A percentile compares a stretch with the other conserved stretches of the same genome.
Conservation (phyloP, 805 yeast species). For the Starmerella stigmatis region DNA sequence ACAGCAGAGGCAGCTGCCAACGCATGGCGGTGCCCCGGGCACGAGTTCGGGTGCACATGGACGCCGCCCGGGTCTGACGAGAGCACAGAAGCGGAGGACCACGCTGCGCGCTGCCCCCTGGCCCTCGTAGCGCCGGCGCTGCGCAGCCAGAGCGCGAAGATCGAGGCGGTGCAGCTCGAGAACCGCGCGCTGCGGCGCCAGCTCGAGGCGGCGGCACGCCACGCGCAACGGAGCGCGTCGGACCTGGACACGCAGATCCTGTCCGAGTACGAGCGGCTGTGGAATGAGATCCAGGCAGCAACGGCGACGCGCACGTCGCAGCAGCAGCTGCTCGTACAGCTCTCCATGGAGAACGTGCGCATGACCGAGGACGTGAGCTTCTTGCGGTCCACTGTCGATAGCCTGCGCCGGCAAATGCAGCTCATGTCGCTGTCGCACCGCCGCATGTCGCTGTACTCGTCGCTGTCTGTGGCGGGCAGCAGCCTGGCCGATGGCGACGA, state of each 20-base stretch:
- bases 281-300: conserved; percentile 29
- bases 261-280: conserved; percentile 31
- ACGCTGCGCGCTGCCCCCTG: conserved; percentile 27
- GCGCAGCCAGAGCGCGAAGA: conserved; percentile 24
- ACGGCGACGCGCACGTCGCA: conserved; percentile 29
- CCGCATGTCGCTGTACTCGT: conserved; percentile 11
- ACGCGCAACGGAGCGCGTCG: conserved; percentile 19
- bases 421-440: conserved; percentile 22
- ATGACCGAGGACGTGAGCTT: conserved; percentile 29
- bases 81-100: background rate
- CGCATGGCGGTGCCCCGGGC: conserved; percentile 24
- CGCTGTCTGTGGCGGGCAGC: background rate
- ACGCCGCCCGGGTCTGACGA: background rate
- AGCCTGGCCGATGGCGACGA: background rate
- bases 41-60: conserved; percentile 26
- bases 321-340: conserved; percentile 28
- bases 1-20: conserved; percentile 9
- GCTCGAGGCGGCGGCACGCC: conserved; percentile 20
- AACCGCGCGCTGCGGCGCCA: conserved; percentile 28
- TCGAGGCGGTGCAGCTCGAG: conserved; percentile 28
- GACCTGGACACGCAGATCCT: conserved; percentile 26
- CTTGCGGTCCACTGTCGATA: conserved; percentile 27
- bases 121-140: conserved; percentile 26
- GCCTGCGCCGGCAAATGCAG: conserved; percentile 32
- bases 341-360: conserved; percentile 30